Conservation (phyloP, 2,329 filamentous ascomycete species). For the Scedosporium dehoogii region DNA sequence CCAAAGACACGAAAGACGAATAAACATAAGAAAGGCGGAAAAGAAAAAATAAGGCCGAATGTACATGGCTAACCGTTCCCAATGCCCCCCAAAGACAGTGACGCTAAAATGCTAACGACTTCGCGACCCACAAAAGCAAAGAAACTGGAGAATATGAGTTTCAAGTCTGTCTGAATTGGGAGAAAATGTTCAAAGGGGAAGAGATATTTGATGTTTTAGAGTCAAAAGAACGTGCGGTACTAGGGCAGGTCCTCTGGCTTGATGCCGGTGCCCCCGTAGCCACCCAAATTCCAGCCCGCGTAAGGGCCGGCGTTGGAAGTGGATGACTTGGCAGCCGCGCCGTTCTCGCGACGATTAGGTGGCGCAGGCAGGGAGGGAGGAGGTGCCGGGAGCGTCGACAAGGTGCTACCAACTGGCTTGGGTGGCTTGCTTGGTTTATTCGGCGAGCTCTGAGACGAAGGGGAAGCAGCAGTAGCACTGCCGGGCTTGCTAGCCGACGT, state of each 20-base stretch:
- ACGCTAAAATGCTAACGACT: neutral
- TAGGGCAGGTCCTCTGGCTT: conserved; percentile 21
- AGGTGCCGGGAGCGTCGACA: conserved; percentile 24
- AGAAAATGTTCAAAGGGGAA: neutral
- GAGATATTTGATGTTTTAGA: neutral
- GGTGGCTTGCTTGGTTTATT: conserved; percentile 10
- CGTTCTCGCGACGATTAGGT: conserved; percentile 12
- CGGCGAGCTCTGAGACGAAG: neutral
- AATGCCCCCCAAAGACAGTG: neutral
- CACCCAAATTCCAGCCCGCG: conserved; percentile 26
- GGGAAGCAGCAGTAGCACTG: neutral
- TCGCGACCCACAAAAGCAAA: neutral
- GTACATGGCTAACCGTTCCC: neutral
- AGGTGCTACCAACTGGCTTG: conserved; percentile 15
- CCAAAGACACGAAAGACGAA: neutral
- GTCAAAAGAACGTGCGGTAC: conserved; percentile 13
- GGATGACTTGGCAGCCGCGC: conserved; percentile 13
- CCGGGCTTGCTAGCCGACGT: conserved; percentile 9
- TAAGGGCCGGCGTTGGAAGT: conserved; percentile 8
- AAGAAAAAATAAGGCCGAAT: neutral
- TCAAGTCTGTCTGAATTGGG: neutral
- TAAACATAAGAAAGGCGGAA: neutral
- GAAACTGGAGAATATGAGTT: neutral
- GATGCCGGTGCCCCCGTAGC: conserved; percentile 29
- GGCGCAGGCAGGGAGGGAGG: conserved; percentile 26